Conservation (phyloP, 2,329 filamentous ascomycete genomes). For the Metarhizium anisopliae region DNA sequence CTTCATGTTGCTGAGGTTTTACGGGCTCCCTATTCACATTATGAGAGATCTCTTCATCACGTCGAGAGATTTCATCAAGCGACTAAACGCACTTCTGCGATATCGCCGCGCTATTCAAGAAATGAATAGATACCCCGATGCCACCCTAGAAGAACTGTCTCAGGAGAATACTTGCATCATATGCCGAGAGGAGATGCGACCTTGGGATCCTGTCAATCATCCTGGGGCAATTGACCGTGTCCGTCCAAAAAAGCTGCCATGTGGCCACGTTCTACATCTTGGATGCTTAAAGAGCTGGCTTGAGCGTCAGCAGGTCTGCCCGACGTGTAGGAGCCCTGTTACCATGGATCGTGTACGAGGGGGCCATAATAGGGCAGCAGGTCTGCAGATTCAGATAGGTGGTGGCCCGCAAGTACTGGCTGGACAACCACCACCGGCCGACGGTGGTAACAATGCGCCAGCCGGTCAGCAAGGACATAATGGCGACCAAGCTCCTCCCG, state of each 20-base stretch:
- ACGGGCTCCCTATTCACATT: constrained; percentile 92
- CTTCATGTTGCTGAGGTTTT: constrained; percentile 84
- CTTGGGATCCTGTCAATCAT: constrained; percentile 53
- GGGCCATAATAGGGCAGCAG: constrained; percentile 17
- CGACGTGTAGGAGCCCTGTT: constrained; percentile 83
- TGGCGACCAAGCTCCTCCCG: constrained; percentile 11
- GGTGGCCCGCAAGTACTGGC: constrained; percentile 10
- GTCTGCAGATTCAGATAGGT: constrained; percentile 22
- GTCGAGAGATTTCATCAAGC: constrained; percentile 80
- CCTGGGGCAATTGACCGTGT: constrained; percentile 71
- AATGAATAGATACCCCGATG: constrained; percentile 92
- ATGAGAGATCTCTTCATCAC: constrained; percentile 94
- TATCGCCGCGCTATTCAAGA: constrained; percentile 88
- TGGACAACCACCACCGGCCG: constrained; percentile 5
- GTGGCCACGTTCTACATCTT: constrained; percentile 90
- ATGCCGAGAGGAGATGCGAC: constrained; percentile 89
- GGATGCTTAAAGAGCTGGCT: constrained; percentile 95
- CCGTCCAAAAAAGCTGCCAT: constrained; percentile 90
- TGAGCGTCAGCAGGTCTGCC: constrained; percentile 93
- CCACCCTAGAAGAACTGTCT: constrained; percentile 73
- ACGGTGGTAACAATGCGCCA: constrained; percentile 7
- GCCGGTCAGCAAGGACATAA: constrained; percentile 8
- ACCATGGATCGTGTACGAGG: constrained; percentile 20
- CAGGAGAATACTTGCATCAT: constrained; percentile 95
- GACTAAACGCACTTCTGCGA: constrained; percentile 77